phyloP scores from a whole-genome alignment of 139 green algal species.

The Volvox africanus region DNA sequence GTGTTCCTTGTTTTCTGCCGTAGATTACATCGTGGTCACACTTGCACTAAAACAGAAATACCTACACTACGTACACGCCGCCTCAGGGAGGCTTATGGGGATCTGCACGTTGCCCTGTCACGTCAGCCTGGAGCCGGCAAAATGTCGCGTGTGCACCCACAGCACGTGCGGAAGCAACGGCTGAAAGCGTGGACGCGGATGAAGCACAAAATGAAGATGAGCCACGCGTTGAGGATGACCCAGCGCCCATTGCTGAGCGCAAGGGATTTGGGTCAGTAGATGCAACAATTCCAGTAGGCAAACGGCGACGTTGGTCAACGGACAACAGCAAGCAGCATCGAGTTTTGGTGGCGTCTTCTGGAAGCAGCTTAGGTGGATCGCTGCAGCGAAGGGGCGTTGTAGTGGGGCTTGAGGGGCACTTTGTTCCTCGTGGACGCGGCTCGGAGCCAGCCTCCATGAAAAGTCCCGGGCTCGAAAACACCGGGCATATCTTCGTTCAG shows the following conservation, averaged over 20 bases:
- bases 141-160: background rate
- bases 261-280: background rate
- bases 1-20: background rate
- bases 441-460: background rate
- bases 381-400: background rate
- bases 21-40: background rate
- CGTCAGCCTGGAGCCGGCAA: background rate
- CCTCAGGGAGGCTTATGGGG: slow-evolving; percentile 1
- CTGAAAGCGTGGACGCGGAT: background rate
- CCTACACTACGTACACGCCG: background rate
- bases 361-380: background rate
- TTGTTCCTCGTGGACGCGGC: background rate
- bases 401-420: background rate
- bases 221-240: no score
- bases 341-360: background rate
- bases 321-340: background rate
- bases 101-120: background rate
- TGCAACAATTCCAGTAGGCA: background rate
- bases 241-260: background rate
- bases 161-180: background rate
- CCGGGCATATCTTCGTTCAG: background rate
- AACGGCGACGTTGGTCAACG: background rate
- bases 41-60: background rate
- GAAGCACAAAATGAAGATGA: background rate
- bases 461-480: background rate